Evolutionary conservation across 1,139 yeast species (phyloP), one percentile per base, ranked within the genome.

Genomic region (Debaryomyces subglobosus): DNA sequence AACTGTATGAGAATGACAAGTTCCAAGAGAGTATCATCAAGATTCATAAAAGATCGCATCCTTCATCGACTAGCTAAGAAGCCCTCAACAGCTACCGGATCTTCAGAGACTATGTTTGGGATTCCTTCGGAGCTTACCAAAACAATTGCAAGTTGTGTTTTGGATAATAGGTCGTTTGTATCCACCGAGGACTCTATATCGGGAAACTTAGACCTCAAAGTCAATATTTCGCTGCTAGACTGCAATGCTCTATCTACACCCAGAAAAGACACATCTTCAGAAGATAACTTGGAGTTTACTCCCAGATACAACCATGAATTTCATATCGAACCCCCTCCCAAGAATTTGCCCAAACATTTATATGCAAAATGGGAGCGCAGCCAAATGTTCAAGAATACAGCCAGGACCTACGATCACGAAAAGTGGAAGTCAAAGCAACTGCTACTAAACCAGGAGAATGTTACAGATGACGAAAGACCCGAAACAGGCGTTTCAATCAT

Each of bases 321-420:
- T 45, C 18, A 38, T 4, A 30, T 54, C 2, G 44, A 39, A 6
- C 44, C 53, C 2, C 62, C 63, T 16, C 62, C 63, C 1, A 43
- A 46, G 27, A 41, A 23, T 7, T 46, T 57, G 12, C 59, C 62
- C 8, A 51, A 48, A 33, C 46, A 49, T 2, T 39, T 51, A 9
- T 54, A 57, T 41, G 53, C 51, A 1, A 61, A 61, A 50, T 61
- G 65, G 65, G 62, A 62, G 44, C 54, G 65, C 46, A 59, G 60
- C 15, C 64, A 61, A 43, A 57, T 59, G 57, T 41, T 61, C 39
- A 55, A 57, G 46, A 58, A 58, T 29, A 49, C 57, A 1, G 64
- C 59, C 5, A 34, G 44, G 21, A 48, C 42, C 5, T 51, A 47
- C 44, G 52, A 48, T 36, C 52, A 51, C 38, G 51, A 49, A 24